Evolutionary conservation across 2,329 filamentous ascomycete species (phyloP), one percentile per base, ranked within the genome.

Genomic region (Cercospora canescens): DNA sequence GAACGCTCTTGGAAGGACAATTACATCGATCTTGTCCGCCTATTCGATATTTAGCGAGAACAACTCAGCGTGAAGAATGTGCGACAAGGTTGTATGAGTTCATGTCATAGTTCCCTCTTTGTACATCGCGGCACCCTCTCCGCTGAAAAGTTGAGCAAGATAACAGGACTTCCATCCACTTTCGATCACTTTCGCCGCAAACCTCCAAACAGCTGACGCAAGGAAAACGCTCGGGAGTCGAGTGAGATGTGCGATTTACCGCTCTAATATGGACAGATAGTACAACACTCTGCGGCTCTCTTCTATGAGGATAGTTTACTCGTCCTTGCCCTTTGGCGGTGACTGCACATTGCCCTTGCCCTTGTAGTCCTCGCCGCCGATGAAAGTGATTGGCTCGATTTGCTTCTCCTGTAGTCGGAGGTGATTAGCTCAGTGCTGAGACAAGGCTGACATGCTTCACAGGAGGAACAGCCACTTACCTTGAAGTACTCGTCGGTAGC

Each of bases 401-500:
- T 90, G 91, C 88, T 96, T 91, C 78, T 85, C 84, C 92, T 96
- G 79, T 79, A 37, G 28, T 28, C 24, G 45, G 64, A 52, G 32
- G 18, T 61, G 11, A 55, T 71, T 39, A 70, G 67, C 52, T 30
- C 8, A 9, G 16, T 45, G 34, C 16, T 28, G 14, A 12, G n/a
- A n/a, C n/a, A 8, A 30, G 6, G 58, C n/a, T 16, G 1, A 21
- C n/a, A 50, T 3, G 35, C 56, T 12, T 16, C 34, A 4, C 12
- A 11, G n/a, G 8, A 24, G 21, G 34, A 9, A 16, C 4, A 56
- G 14, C 28, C 45, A 82, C 88, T 76, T 84, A 96, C 94, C 88
- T 89, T 94, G 81, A 97, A 86, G 82, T 91, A 95, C 85, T 97
- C 95, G 83, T 99, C 97, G 74, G 90, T 87, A 74, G 91, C 91